phyloP scores from a whole-genome alignment of 495 filamentous ascomycete genomes.

The Chaetomium tenue region DNA sequence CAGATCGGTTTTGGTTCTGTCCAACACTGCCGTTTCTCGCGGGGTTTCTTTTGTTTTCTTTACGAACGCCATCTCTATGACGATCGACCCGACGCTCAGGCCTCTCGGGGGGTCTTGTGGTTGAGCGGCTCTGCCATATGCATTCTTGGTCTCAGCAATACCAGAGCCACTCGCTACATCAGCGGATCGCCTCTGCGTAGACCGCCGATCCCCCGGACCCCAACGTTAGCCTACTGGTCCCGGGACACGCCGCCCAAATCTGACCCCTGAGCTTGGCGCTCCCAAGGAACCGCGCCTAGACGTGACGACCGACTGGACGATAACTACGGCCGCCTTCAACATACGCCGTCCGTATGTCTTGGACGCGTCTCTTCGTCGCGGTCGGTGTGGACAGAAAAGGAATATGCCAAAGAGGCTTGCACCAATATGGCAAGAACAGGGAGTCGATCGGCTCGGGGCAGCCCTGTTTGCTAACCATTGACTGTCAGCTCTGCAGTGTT shows the following conservation, averaged over 20 bases:
- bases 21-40: conserved; percentile 9
- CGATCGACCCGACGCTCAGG: conserved; percentile 23
- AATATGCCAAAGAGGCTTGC: background rate
- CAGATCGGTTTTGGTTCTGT: conserved; percentile 5
- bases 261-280: conserved; percentile 1
- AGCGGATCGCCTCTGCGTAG: background rate
- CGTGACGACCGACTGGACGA: conserved; percentile 10
- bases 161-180: conserved; percentile 18
- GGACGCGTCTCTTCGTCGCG: background rate
- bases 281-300: background rate
- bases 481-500: conserved; percentile 18
- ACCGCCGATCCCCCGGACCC: background rate
- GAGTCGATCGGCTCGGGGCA: conserved; percentile 17
- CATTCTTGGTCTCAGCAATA: conserved; percentile 15
- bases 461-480: conserved; percentile 10
- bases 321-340: background rate
- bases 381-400: background rate
- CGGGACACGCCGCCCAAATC: background rate
- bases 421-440: conserved; percentile 11
- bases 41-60: background rate
- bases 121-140: conserved; percentile 20
- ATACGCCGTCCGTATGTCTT: background rate
- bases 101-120: conserved; percentile 8
- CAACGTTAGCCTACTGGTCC: background rate
- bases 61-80: background rate